Evolutionary conservation across 1,139 yeast species (phyloP).

Genomic region (Arxiozyma heterogenica): DNA sequence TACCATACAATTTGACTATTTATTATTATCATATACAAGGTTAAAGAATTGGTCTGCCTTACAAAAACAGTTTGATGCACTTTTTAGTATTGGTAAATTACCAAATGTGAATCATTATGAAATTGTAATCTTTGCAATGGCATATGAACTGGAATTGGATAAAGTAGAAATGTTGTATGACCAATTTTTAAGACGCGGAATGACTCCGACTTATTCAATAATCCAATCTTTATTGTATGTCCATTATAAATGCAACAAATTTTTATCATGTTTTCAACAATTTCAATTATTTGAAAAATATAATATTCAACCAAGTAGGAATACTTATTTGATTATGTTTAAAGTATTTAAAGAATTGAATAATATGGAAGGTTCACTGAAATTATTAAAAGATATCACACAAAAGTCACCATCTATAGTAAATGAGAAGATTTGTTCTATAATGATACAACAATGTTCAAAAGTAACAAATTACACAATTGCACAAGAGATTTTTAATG

Average conservation of each 20-base stretch:
- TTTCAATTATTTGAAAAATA: slow-evolving; percentile 36
- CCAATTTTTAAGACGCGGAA: slow-evolving; percentile 39
- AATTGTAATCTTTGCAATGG: slow-evolving; percentile 55
- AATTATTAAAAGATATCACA: slow-evolving; percentile 35
- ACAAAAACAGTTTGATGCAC: slow-evolving; percentile 52
- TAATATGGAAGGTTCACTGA: slow-evolving; percentile 35
- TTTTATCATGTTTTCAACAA: slow-evolving; percentile 37
- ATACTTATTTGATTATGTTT: slow-evolving; percentile 38
- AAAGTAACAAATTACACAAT: slow-evolving; percentile 30
- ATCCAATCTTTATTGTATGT: slow-evolving; percentile 43
- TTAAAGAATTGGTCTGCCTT: slow-evolving; percentile 50
- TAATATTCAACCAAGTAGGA: slow-evolving; percentile 33
- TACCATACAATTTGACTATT: slow-evolving; percentile 34
- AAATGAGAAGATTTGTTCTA: slow-evolving; percentile 24
- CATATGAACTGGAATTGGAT: slow-evolving; percentile 45
- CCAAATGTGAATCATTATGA: slow-evolving; percentile 55
- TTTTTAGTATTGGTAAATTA: slow-evolving; percentile 48
- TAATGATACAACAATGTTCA: slow-evolving; percentile 29
- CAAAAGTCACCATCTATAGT: slow-evolving; percentile 12
- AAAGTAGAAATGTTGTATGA: slow-evolving; percentile 47
- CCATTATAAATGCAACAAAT: slow-evolving; percentile 39
- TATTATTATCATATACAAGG: slow-evolving; percentile 43
- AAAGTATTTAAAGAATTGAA: slow-evolving; percentile 34
- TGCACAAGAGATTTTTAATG: slow-evolving; percentile 29
- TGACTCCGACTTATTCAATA: slow-evolving; percentile 42